These are phyloP conservation scores for Purpureocillium lavendulum DNA, from an alignment of 2,329 filamentous ascomycete genomes.

Conservation along the genomic window DNA sequence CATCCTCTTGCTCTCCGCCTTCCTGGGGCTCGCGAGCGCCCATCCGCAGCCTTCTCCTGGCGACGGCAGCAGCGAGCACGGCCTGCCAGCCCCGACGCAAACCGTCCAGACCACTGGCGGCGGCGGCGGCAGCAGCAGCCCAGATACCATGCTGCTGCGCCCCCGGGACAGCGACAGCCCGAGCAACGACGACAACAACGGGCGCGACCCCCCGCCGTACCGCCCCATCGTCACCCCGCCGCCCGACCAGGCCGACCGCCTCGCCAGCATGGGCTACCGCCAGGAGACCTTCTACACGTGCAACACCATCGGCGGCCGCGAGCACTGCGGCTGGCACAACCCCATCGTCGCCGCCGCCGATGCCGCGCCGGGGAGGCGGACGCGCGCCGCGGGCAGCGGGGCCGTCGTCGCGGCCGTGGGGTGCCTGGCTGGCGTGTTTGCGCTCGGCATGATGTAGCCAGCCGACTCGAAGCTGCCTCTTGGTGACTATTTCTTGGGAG, in stretches of 20 bases:
- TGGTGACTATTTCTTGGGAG: no score
- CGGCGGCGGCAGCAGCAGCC: no score
- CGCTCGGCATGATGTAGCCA: slow-evolving; percentile 13
- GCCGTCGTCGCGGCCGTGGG: slow-evolving; percentile 12
- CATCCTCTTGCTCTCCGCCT: no score
- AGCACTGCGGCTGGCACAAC: slow-evolving; percentile 27
- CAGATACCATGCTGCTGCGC: no score
- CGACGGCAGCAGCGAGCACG: no score
- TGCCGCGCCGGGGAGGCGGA: slow-evolving; percentile 13
- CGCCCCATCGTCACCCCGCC: slow-evolving; percentile 21
- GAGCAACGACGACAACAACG: neutral
- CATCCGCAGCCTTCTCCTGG: no score
- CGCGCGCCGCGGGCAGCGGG: slow-evolving; percentile 12
- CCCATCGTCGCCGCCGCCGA: slow-evolving; percentile 19
- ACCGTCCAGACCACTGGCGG: no score
- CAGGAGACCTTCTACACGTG: slow-evolving; percentile 26
- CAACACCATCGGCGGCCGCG: slow-evolving; percentile 17
- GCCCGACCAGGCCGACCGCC: slow-evolving; percentile 18
- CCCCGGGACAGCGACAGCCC: neutral
- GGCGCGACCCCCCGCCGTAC: slow-evolving; percentile 12
- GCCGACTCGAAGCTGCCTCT: no score
- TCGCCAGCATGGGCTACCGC: slow-evolving; percentile 20
- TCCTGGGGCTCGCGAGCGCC: no score
- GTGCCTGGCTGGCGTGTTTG: slow-evolving; percentile 15
- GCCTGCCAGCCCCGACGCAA: no score